phyloP scores from a whole-genome alignment of 2,329 filamentous ascomycete species.

The Sclerotinia spermophila region DNA sequence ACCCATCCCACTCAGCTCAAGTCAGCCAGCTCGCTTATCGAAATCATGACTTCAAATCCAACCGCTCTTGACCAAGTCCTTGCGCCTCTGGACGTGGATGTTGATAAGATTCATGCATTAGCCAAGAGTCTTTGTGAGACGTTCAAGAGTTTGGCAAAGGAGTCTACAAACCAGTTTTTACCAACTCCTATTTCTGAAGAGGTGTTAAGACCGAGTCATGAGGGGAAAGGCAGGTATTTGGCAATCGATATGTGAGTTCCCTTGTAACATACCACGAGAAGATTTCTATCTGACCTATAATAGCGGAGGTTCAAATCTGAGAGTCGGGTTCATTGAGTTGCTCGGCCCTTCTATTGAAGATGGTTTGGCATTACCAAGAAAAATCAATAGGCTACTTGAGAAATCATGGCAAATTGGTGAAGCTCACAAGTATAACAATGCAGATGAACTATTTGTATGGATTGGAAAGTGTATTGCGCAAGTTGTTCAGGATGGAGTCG shows the following conservation, averaged over 20 bases:
- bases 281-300: slow-evolving; percentile 33
- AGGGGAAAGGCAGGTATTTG: slow-evolving; percentile 53
- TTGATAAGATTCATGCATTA: slow-evolving; percentile 45
- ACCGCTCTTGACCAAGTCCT: slow-evolving; percentile 44
- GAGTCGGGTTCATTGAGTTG: slow-evolving; percentile 65
- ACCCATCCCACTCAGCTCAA: not conserved
- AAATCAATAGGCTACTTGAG: slow-evolving; percentile 52
- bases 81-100: slow-evolving; percentile 48
- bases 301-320: slow-evolving; percentile 65
- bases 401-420: slow-evolving; percentile 72
- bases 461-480: slow-evolving; percentile 73
- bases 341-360: slow-evolving; percentile 36
- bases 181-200: slow-evolving; percentile 59
- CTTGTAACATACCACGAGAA: not conserved
- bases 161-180: slow-evolving; percentile 54
- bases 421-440: slow-evolving; percentile 68
- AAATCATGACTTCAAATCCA: slow-evolving; percentile 23
- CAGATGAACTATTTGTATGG: slow-evolving; percentile 75
- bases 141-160: slow-evolving; percentile 49
- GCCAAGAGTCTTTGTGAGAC: slow-evolving; percentile 46
- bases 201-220: slow-evolving; percentile 49
- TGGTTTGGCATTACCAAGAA: slow-evolving; percentile 19
- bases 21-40: slow-evolving; percentile 10
- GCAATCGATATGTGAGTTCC: slow-evolving; percentile 62
- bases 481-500: slow-evolving; percentile 59